A percentile compares a stretch with the other conserved stretches of the same genome.
These are phyloP conservation scores for Backusella tarrabulga DNA, from an alignment of 192 early-diverging fungal genomes.

Conservation along the genomic window DNA sequence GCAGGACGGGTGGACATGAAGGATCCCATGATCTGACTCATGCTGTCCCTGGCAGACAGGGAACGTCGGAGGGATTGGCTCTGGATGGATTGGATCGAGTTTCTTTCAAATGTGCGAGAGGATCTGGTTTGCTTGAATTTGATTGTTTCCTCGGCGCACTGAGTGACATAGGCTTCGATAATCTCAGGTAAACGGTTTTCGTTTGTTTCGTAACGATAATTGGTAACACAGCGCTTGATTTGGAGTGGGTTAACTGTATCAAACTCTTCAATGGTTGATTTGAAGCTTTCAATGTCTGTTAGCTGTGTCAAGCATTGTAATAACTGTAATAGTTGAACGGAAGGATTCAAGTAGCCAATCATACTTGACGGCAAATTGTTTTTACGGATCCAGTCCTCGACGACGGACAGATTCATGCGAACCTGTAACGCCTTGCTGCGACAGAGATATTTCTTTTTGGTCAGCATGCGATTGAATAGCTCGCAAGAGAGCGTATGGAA, in stretches of 20 bases:
- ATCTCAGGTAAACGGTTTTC: slow-evolving; percentile 73
- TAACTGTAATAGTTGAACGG: slow-evolving; percentile 81
- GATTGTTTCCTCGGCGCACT: slow-evolving; percentile 68
- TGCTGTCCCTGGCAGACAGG: slow-evolving; percentile 15
- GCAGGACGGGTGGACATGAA: slow-evolving; percentile 7
- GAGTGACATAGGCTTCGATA: slow-evolving; percentile 71
- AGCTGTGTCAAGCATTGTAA: slow-evolving; percentile 76
- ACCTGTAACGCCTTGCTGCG: slow-evolving; percentile 82
- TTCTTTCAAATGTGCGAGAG: slow-evolving; percentile 9
- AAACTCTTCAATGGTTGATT: slow-evolving; percentile 69
- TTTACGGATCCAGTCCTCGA: slow-evolving; percentile 85
- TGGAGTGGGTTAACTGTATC: slow-evolving; percentile 69
- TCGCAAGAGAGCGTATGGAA: slow-evolving; percentile 76
- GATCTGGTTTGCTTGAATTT: slow-evolving; percentile 22
- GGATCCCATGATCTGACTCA: slow-evolving; percentile 31
- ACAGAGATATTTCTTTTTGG: slow-evolving; percentile 68
- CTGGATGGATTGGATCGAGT: not conserved
- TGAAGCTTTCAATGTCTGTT: slow-evolving; percentile 66
- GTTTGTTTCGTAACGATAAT: slow-evolving; percentile 90
- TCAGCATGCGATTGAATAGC: slow-evolving; percentile 86
- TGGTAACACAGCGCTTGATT: slow-evolving; percentile 69
- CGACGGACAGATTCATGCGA: slow-evolving; percentile 75
- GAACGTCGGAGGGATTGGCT: slow-evolving; percentile 13
- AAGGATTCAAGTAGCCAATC: slow-evolving; percentile 57
- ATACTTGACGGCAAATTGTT: slow-evolving; percentile 45